These are phyloP conservation scores for Quercus mongolica DNA, from an alignment of 306 rosid genomes.

Conservation along the genomic window DNA sequence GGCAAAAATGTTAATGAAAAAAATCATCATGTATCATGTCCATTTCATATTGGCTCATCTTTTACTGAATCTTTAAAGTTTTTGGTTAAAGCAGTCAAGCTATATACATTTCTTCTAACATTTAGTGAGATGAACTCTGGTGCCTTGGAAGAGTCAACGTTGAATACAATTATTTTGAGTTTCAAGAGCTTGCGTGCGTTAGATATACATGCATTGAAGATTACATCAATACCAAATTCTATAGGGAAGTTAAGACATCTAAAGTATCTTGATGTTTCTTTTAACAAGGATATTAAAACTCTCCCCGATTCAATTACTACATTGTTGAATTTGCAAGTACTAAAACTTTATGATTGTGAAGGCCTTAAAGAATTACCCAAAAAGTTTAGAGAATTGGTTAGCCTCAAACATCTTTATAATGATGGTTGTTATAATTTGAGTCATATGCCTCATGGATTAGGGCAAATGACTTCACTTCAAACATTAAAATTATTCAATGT, in stretches of 20 bases:
- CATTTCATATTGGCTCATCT: neutral
- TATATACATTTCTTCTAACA: neutral
- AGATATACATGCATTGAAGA: neutral
- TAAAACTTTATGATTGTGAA: neutral
- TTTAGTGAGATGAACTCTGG: fast-evolving
- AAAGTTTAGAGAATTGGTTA: neutral
- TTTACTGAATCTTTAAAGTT: neutral
- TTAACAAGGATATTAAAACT: neutral
- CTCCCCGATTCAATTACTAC: neutral
- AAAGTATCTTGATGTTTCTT: conserved; percentile 12
- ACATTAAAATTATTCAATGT: no score
- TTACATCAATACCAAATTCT: neutral
- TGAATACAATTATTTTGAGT: neutral
- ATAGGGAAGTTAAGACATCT: conserved; percentile 2
- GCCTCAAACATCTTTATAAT: neutral
- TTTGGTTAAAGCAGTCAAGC: neutral
- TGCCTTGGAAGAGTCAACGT: neutral
- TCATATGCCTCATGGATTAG: no score
- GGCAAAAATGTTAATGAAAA: neutral
- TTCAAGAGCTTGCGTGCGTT: neutral
- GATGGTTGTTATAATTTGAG: no score
- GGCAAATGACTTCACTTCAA: no score
- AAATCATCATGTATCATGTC: neutral
- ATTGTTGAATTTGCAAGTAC: neutral
- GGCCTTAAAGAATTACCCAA: neutral